Evolutionary conservation across 345 rosid genomes (phyloP).

Genomic region (Anastatica hierochuntica): DNA sequence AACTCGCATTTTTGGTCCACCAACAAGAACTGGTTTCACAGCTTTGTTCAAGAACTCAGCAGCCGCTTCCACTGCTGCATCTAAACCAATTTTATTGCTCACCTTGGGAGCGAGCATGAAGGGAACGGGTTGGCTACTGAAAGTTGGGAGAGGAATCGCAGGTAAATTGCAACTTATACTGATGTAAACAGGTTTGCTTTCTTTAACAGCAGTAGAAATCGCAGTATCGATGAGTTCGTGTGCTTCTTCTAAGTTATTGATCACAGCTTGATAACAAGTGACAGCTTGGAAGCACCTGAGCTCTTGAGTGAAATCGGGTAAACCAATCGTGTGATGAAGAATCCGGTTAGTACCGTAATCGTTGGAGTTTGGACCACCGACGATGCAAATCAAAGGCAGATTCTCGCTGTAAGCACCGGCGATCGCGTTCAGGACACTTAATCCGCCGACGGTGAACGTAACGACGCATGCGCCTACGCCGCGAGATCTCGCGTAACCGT

Average conservation of each 20-base stretch:
- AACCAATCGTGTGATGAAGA: constrained; percentile 56
- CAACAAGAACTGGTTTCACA: constrained; percentile 50
- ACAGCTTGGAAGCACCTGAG: constrained; percentile 48
- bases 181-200: constrained; percentile 62
- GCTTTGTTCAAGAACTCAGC: constrained; percentile 48
- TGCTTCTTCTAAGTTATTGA: constrained; percentile 50
- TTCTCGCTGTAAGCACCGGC: constrained; percentile 64
- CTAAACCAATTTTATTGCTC: constrained; percentile 36
- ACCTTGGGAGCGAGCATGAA: constrained; percentile 32
- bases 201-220: constrained; percentile 39
- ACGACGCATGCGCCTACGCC: constrained; percentile 69
- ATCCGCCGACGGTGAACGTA: constrained; percentile 63
- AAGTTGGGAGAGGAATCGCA: constrained; percentile 43
- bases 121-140: constrained; percentile 37
- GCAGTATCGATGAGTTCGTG: constrained; percentile 51
- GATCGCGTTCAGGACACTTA: constrained; percentile 49
- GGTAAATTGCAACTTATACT: constrained; percentile 51
- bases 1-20: constrained; percentile 39
- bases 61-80: constrained; percentile 46
- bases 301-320: constrained; percentile 55
- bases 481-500: constrained; percentile 56
- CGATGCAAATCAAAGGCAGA: constrained; percentile 48
- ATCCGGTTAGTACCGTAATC: constrained; percentile 52
- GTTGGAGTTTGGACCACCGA: constrained; percentile 61
- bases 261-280: constrained; percentile 52